phyloP scores from a whole-genome alignment of 345 rosid species.

The Linum tenue region DNA sequence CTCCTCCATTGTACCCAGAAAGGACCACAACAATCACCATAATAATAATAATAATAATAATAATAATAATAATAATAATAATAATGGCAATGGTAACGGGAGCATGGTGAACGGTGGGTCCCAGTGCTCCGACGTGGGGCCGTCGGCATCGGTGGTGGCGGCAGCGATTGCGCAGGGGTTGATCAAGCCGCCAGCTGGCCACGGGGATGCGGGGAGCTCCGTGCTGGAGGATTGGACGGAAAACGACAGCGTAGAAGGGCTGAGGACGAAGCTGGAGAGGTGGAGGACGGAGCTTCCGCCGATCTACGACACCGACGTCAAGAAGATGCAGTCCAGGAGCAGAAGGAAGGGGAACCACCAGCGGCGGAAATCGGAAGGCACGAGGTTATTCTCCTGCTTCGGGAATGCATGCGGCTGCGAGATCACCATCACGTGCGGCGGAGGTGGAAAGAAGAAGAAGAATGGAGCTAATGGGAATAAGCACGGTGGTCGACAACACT shows the following conservation, averaged over 20 bases:
- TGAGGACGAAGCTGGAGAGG: constrained; percentile 52
- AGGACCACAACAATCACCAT: background rate
- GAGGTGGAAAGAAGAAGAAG: constrained; percentile 18
- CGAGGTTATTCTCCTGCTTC: constrained; percentile 68
- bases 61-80: background rate
- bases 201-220: constrained; percentile 31
- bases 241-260: constrained; percentile 36
- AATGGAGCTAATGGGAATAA: constrained; percentile 11
- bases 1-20: background rate
- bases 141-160: constrained; percentile 91
- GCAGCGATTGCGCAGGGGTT: constrained; percentile 87
- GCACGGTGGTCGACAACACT: constrained; percentile 26
- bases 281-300: constrained; percentile 60
- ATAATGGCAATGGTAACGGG: constrained; percentile 19
- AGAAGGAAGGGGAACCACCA: constrained; percentile 11
- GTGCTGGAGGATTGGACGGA: constrained; percentile 47
- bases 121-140: constrained; percentile 65
- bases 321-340: constrained; percentile 15
- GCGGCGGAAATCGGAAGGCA: constrained; percentile 20
- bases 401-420: constrained; percentile 68
- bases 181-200: constrained; percentile 31
- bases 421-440: constrained; percentile 84
- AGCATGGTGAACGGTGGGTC: constrained; percentile 55
- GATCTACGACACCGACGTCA: constrained; percentile 14
- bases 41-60: background rate